Percentiles rank a stretch among this genome's conserved stretches.
Evolutionary conservation across 2,329 filamentous ascomycete genomes (phyloP).

Genomic region (Fusarium concolor): DNA sequence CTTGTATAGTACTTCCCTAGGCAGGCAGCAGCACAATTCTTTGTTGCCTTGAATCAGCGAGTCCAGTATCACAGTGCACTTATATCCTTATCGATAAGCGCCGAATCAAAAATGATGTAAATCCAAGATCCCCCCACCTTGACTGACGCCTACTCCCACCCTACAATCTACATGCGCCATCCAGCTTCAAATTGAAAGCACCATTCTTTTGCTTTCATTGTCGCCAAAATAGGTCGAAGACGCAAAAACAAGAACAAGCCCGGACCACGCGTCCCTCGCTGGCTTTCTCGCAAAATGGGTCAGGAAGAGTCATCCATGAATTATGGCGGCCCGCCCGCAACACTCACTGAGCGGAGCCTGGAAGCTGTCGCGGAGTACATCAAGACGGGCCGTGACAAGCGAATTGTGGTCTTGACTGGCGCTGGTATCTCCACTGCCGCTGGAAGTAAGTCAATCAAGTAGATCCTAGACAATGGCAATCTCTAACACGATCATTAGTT

Average conservation of each 20-base stretch:
- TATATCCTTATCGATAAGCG: constrained; percentile 43
- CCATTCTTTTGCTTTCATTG: constrained; percentile 3
- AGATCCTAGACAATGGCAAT: neutral
- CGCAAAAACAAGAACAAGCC: constrained; percentile 52
- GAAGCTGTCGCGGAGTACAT: constrained; percentile 85
- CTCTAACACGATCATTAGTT: constrained; percentile 62
- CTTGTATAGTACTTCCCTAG: neutral
- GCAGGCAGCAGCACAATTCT: neutral
- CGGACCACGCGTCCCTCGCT: constrained; percentile 49
- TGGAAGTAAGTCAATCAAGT: constrained; percentile 60
- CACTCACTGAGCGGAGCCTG: constrained; percentile 75
- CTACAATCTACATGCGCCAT: constrained; percentile 28
- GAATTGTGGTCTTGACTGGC: constrained; percentile 89
- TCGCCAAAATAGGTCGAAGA: constrained; percentile 56
- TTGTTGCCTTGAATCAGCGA: constrained; percentile 17
- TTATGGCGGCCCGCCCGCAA: constrained; percentile 71
- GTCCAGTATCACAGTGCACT: constrained; percentile 2
- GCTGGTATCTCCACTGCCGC: constrained; percentile 86
- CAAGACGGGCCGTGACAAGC: constrained; percentile 71
- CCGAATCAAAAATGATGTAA: constrained; percentile 40
- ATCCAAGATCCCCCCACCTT: constrained; percentile 40
- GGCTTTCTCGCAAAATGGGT: constrained; percentile 74
- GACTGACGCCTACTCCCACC: constrained; percentile 5
- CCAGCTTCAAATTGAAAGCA: constrained; percentile 4
- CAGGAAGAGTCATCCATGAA: constrained; percentile 82